Evolutionary conservation across 768 basidiomycete genomes (phyloP).

Genomic region (Tylopilus vinaceipallidus): DNA sequence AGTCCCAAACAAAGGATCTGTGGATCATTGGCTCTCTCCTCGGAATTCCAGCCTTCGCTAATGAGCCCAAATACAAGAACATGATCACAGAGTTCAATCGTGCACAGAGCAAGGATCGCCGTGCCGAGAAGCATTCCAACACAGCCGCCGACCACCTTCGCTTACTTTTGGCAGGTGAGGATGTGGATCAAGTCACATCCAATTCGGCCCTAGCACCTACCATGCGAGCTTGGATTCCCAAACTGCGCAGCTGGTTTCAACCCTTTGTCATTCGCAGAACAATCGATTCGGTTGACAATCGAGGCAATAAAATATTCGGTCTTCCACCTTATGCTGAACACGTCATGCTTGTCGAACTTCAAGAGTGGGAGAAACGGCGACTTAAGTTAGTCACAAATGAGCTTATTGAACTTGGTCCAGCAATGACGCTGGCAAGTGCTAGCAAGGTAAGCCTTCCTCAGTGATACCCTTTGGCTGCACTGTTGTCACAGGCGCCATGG

Average conservation of each 20-base stretch:
- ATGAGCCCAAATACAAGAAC: neutral
- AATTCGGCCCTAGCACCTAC: no score
- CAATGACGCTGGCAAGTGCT: no score
- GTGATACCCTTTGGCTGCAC: no score
- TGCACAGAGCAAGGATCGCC: neutral
- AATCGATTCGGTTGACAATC: neutral
- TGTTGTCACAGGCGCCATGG: no score
- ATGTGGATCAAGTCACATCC: neutral
- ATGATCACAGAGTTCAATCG: neutral
- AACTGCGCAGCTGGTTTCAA: no score
- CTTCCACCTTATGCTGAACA: slow-evolving; percentile 3
- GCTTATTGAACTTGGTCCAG: no score
- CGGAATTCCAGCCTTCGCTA: neutral
- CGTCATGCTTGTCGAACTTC: neutral
- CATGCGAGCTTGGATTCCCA: neutral
- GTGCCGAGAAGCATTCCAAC: neutral
- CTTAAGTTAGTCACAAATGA: no score
- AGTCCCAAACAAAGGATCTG: neutral
- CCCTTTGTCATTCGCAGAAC: slow-evolving; percentile 4
- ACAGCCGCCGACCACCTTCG: neutral
- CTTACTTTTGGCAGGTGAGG: neutral
- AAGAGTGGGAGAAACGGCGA: slow-evolving; percentile 2
- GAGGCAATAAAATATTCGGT: neutral
- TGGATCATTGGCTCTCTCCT: slow-evolving; percentile 3
- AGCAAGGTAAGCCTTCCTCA: no score